Conservation (phyloP, 2,329 filamentous ascomycete genomes). For the Purpureocillium takamizusanense region DNA sequence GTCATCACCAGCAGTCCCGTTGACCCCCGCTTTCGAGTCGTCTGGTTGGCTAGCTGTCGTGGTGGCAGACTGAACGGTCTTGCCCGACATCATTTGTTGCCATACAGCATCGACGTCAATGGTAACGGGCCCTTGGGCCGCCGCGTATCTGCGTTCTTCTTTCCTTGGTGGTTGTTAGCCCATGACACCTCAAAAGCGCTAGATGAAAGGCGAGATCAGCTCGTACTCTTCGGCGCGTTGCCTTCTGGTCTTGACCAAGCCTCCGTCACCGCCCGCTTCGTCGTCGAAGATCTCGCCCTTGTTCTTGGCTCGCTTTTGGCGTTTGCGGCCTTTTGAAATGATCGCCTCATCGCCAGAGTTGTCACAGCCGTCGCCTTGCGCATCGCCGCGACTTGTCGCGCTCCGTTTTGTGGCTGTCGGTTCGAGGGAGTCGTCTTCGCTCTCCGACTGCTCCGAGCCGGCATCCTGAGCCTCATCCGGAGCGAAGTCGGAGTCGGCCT, state of each 20-base stretch:
- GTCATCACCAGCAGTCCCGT: too few relatives aligned
- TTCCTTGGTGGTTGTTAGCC: conserved; percentile 31
- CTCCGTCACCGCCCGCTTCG: conserved; percentile 50
- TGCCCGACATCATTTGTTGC: conserved; percentile 51
- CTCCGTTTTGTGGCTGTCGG: conserved; percentile 14
- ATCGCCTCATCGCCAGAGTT: conserved; percentile 68
- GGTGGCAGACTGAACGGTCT: conserved; percentile 2
- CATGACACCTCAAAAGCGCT: not conserved
- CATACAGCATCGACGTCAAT: conserved; percentile 65
- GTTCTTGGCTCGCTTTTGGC: conserved; percentile 33
- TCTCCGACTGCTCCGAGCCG: conserved; percentile 24
- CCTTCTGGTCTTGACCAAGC: conserved; percentile 62
- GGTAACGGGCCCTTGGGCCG: conserved; percentile 51
- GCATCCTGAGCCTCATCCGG: conserved; percentile 36
- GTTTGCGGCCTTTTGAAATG: conserved; percentile 52
- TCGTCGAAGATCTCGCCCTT: conserved; percentile 31
- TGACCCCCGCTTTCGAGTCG: not conserved
- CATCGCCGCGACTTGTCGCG: conserved; percentile 10
- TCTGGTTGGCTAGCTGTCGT: conserved; percentile 8
- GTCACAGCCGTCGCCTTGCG: conserved; percentile 43
- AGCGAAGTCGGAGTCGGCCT: conserved; percentile 66
- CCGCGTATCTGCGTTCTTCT: conserved; percentile 44
- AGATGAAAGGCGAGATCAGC: conserved; percentile 1
- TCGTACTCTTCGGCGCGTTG: conserved; percentile 57
- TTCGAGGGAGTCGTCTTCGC: conserved; percentile 25